Evolutionary conservation across 2,329 filamentous ascomycete genomes (phyloP).

Genomic region (Ophiocordyceps camponoti-rufipedis): DNA sequence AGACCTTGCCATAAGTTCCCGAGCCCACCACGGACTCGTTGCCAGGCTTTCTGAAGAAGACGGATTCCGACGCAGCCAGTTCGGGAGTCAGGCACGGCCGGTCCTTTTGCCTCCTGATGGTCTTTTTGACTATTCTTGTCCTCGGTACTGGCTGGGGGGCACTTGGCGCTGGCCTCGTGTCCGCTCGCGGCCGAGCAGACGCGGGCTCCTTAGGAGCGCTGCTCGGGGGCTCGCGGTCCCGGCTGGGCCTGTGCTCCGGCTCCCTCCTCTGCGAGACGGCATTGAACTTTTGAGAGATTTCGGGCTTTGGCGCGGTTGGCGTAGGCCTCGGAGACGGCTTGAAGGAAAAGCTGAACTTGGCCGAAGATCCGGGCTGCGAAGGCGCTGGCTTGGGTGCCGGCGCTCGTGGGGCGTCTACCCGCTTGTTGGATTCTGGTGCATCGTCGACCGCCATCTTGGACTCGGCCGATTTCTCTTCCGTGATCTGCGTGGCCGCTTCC

Average conservation of each 20-base stretch:
- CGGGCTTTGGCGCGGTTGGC: constrained; percentile 39
- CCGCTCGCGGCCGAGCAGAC: constrained; percentile 23
- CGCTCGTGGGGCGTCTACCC: constrained; percentile 1
- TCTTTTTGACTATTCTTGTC: constrained; percentile 47
- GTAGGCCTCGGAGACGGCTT: constrained; percentile 50
- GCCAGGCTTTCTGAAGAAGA: constrained; percentile 90
- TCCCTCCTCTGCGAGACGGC: constrained; percentile 34
- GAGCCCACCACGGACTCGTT: constrained; percentile 94
- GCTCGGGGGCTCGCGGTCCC: constrained; percentile 28
- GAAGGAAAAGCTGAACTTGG: constrained; percentile 87
- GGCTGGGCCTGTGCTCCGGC: constrained; percentile 7
- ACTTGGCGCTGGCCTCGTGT: constrained; percentile 13
- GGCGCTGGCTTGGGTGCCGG: constrained; percentile 26
- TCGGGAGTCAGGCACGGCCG: constrained; percentile 55
- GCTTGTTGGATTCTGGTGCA: not conserved
- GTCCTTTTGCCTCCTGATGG: constrained; percentile 51
- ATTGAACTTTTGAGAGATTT: constrained; percentile 53
- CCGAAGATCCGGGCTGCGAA: constrained; percentile 12
- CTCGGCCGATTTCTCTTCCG: not conserved
- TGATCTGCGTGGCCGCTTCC: constrained; percentile 5
- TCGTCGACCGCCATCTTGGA: not conserved
- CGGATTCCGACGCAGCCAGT: constrained; percentile 63
- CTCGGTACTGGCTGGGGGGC: constrained; percentile 23
- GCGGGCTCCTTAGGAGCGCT: constrained; percentile 35
- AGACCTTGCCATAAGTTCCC: constrained; percentile 89